Evolutionary conservation across 306 rosid species (phyloP).

Genomic region (Castanea mollissima): DNA sequence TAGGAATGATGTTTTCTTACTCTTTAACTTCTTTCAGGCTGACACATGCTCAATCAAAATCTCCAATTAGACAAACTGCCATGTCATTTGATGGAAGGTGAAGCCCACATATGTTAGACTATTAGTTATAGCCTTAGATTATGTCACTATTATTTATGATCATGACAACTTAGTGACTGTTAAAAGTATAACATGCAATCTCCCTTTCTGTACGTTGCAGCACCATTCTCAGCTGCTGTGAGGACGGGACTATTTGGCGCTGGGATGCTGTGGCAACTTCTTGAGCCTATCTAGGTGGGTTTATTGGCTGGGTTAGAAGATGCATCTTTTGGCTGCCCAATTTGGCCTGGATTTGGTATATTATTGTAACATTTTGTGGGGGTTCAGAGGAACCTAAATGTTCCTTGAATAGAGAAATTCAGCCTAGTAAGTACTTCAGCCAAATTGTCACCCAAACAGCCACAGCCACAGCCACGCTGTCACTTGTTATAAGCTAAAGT

Average conservation of each 20-base stretch:
- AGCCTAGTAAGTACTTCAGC: not conserved
- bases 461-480: too few relatives aligned
- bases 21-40: slow-evolving; percentile 46
- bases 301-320: not conserved
- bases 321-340: not conserved
- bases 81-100: slow-evolving; percentile 93
- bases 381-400: not conserved
- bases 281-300: slow-evolving; percentile 14
- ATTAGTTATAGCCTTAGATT: not conserved
- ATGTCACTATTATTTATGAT: not conserved
- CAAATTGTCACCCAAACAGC: not conserved
- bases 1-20: slow-evolving; percentile 2
- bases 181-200: not conserved
- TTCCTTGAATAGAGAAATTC: not conserved
- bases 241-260: slow-evolving; percentile 98
- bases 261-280: slow-evolving; percentile 65
- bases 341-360: not conserved
- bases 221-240: slow-evolving; percentile 84
- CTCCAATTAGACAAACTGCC: slow-evolving; percentile 91
- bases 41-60: slow-evolving; percentile 79
- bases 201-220: slow-evolving; percentile 41
- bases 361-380: slow-evolving; percentile 5
- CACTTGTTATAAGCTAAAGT: too few relatives aligned
- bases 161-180: not conserved
- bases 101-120: slow-evolving; percentile 1